Percentiles rank a stretch among this genome's conserved stretches.
Conservation (phyloP, 2,329 filamentous ascomycete genomes). For the Thyridium curvatum region DNA sequence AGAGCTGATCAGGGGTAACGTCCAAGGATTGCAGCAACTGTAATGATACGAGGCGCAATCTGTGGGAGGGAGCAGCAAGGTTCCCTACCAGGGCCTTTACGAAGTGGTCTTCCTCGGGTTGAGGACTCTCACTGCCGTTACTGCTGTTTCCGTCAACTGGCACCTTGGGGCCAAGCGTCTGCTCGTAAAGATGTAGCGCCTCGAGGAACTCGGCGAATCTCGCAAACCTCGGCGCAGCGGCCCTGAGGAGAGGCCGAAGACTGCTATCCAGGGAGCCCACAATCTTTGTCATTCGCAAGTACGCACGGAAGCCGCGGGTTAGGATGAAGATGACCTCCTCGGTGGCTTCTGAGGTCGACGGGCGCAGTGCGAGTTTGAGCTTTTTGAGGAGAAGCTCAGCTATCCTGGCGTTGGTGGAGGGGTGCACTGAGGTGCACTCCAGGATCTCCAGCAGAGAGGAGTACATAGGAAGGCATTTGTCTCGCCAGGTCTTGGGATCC, state of each 20-base stretch:
- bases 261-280: conserved; percentile 51
- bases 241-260: conserved; percentile 60
- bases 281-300: conserved; percentile 56
- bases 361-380: conserved; percentile 57
- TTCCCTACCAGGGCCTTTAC: conserved; percentile 63
- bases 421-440: conserved; percentile 55
- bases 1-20: conserved; percentile 37
- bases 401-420: conserved; percentile 60
- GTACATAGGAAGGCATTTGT: conserved; percentile 60
- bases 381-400: conserved; percentile 60
- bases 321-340: conserved; percentile 67
- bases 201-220: conserved; percentile 61
- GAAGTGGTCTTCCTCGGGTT: conserved; percentile 54
- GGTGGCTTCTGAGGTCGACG: conserved; percentile 47
- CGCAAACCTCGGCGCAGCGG: conserved; percentile 60
- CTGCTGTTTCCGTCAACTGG: conserved; percentile 16
- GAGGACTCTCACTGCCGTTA: conserved; percentile 33
- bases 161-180: conserved; percentile 16
- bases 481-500: conserved; percentile 55
- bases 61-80: conserved; percentile 67
- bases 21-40: conserved; percentile 62
- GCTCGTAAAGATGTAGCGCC: conserved; percentile 52
- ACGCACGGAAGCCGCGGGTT: conserved; percentile 68
- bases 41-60: conserved; percentile 67
- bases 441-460: conserved; percentile 61